Evolutionary conservation across 257 asterid species (phyloP), one percentile per base, ranked within the genome.

Genomic region (Capsicum chinense): DNA sequence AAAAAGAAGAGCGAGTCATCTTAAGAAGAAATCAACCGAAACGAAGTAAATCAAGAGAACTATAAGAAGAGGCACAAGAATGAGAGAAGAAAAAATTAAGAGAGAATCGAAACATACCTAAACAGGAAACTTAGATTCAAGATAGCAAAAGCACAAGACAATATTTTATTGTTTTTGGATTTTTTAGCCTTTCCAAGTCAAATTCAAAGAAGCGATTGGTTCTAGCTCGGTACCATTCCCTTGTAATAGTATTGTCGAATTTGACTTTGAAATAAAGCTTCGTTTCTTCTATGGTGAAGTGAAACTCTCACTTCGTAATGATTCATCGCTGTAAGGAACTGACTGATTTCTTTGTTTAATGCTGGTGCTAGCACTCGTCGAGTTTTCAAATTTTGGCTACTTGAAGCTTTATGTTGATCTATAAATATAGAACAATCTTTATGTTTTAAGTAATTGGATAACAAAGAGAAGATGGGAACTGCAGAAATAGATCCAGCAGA

Each of bases 401-500:
- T 59, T 76, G 81, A 52, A 76, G 81, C 48, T 54, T 26, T 52
- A 26, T 56, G 39, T 52, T 37, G 63, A 33, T 76, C 26, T 76
- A 21, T 54, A 76, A 13, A 14, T 76, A 76, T 26, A 26, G 9
- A 76, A 76, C 26, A 76, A 14, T 76, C 44, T 14, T 13, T 52
- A 52, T 14, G 47, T 52, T 13, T 54, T 54, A 14, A 14, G 81
- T 52, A 26, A 50, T 26, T 52, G 42, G 21, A 76, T 26, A 14
- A 76, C 48, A 76, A 54, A 76, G 81, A 76, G 81, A 76, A 76
- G 48, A 76, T 76, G 26, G 19, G 0, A 48, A 82, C 21, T 21
- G 66, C 21, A 19, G 37, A 64, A 50, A 56, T 26, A 14, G 6
- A 68, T 68, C 59, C 63, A 69, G 67, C 56, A 37, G 63, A 60